Evolutionary conservation across 2,329 filamentous ascomycete species (phyloP).

Genomic region (Monosporascus sp.): DNA sequence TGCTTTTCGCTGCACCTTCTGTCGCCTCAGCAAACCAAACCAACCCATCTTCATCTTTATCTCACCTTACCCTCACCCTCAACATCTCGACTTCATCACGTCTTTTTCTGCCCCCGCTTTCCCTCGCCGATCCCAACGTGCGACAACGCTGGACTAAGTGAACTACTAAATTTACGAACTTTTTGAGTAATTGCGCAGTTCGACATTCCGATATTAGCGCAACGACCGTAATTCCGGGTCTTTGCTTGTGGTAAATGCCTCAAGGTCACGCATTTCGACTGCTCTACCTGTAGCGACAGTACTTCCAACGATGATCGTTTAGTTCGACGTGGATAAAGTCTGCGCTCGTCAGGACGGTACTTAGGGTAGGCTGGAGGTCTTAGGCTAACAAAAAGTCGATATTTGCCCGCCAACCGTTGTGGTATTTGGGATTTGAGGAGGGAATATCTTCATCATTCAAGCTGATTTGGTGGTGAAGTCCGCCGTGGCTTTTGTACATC

Average conservation of each 20-base stretch:
- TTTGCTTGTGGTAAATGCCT: too few relatives aligned
- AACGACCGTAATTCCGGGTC: too few relatives aligned
- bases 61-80: background rate
- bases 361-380: background rate
- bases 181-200: background rate
- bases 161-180: background rate
- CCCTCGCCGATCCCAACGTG: background rate
- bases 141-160: too few relatives aligned
- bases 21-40: background rate
- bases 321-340: background rate
- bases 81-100: background rate
- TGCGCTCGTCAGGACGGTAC: background rate
- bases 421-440: background rate
- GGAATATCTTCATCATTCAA: slow-evolving; percentile 16
- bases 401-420: background rate
- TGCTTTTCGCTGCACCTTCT: background rate
- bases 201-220: background rate
- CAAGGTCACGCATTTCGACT: background rate
- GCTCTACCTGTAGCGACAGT: background rate
- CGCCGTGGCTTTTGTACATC: slow-evolving; percentile 29
- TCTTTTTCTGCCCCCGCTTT: background rate
- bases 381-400: background rate
- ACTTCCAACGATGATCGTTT: background rate
- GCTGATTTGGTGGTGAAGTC: slow-evolving; percentile 22
- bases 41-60: background rate